Evolutionary conservation across 306 rosid genomes (phyloP), one percentile per base, ranked within the genome.

Genomic region (Begonia masoniana): DNA sequence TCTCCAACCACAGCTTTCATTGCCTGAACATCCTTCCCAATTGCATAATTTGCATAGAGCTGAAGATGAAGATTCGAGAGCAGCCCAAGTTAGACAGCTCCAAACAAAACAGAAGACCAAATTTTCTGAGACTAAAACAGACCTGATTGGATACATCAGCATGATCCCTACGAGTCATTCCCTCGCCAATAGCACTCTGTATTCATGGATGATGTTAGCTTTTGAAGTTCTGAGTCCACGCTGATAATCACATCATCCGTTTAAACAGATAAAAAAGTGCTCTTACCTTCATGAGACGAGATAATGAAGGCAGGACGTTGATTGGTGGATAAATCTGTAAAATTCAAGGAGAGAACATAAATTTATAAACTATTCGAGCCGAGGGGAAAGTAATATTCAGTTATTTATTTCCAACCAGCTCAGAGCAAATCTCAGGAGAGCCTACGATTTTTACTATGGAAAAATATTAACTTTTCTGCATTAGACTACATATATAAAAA

Each of bases 1-100:
- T 88, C 96, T 79, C 96, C 96, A 9, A 88, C 96, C 69, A 88
- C 96, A 45, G 94, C 96, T 77, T 88, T 88, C 96, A 88, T 88
- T 60, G 96, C 94, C 68, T 88, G 96, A 57, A 88, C 96, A 69
- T 88, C 96, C 80, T 88, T 88, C 65, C 96, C 96, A 59, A 88
- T 88, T 66, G 96, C 96, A 77, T 88, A 88, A 68, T 88, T 88
- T 68, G 96, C 96, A 77, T 88, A 88, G 15, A 88, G 82, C 96
- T 88, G 67, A 9, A 50, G 16, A 17, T 50, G 6, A 13, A 50
- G 8, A 47, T 14, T 12, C 15, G n/a, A 3, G 1, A 12, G 50
- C 50, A 47, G 15, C 39, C 50, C 50, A 47, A 47, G 13, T 47
- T 14, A 47, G 15, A 47, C 13, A 12, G 13, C 50, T 47, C 13